A percentile compares a stretch with the other conserved stretches of the same genome.
Evolutionary conservation across 345 rosid species (phyloP).

Genomic region (Brassica napus): Da-Ae NC_063439.1:2928501-2929000

Average conservation of each 20-base stretch:
- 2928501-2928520: too few relatives aligned
- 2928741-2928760: neutral
- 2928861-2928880: neutral
- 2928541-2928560: neutral
- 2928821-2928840: neutral
- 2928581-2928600: conserved; percentile 68
- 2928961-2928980: conserved; percentile 3
- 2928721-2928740: conserved; percentile 2
- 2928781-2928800: neutral
- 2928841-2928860: neutral
- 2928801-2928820: neutral
- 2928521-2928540: neutral
- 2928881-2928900: neutral
- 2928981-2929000: neutral
- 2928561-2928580: conserved; percentile 50
- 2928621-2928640: conserved; percentile 62
- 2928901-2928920: neutral
- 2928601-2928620: conserved; percentile 73
- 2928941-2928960: conserved; percentile 25
- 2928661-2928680: conserved; percentile 51
- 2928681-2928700: conserved; percentile 57
- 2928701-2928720: conserved; percentile 23
- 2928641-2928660: conserved; percentile 55
- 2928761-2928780: conserved; percentile 19
- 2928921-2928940: neutral